phyloP scores from a whole-genome alignment of 805 yeast species.

The Ogataea ramenticola region DNA sequence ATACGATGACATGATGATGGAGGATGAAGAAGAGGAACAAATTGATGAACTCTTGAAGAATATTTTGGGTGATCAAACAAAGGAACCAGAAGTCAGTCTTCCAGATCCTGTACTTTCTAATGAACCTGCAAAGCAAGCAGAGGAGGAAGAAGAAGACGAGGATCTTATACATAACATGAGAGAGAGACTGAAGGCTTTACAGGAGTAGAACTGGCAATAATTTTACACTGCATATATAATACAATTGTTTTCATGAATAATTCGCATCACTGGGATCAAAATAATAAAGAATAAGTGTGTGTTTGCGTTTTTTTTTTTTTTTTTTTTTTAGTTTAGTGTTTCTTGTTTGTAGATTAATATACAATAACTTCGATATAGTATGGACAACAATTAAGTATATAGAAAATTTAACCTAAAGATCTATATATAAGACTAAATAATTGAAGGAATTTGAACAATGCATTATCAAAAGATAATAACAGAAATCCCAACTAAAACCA shows the following conservation, averaged over 20 bases:
- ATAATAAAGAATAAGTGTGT: no score
- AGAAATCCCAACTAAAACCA: conserved; percentile 13
- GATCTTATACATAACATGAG: conserved; percentile 81
- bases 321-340: no score
- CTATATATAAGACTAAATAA: no score
- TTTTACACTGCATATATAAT: no score
- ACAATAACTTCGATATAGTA: no score
- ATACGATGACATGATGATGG: conserved; percentile 57
- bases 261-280: no score
- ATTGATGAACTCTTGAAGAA: conserved; percentile 53
- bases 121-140: conserved; percentile 15
- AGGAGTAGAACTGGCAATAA: conserved; percentile 35
- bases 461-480: conserved; percentile 13
- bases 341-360: no score
- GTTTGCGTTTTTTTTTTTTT: no score
- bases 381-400: no score
- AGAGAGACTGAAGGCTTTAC: conserved; percentile 79
- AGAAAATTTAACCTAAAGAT: no score
- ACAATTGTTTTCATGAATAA: no score
- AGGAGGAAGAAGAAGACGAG: conserved; percentile 52
- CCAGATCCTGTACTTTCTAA: conserved; percentile 13
- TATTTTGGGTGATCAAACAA: conserved; percentile 34
- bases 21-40: conserved; percentile 54
- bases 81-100: conserved; percentile 29
- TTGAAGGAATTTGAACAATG: no score